Evolutionary conservation across 2,329 filamentous ascomycete genomes (phyloP).

Genomic region (Epichloe sylvatica): DNA sequence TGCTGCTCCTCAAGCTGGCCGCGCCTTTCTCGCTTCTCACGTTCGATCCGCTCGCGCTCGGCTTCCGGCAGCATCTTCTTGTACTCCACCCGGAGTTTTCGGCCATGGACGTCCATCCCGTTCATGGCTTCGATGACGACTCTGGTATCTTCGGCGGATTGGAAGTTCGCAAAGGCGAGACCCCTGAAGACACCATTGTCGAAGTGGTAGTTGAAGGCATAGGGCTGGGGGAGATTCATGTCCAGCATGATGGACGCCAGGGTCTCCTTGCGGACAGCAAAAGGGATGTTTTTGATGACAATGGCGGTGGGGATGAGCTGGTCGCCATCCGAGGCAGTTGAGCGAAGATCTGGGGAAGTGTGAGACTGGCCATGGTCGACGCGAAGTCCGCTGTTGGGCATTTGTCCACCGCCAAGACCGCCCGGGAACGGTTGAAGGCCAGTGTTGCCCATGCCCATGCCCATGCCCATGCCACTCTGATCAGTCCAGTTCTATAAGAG

Average conservation of each 20-base stretch:
- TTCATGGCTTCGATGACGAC: conserved; percentile 90
- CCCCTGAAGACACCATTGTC: conserved; percentile 95
- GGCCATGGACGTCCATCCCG: conserved; percentile 84
- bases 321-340: conserved; percentile 44
- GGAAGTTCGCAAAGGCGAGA: conserved; percentile 95
- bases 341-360: conserved; percentile 28
- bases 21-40: conserved; percentile 89
- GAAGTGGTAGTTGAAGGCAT: conserved; percentile 99
- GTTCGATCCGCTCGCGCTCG: conserved; percentile 87
- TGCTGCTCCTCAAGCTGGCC: conserved; percentile 97
- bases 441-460: conserved; percentile 28
- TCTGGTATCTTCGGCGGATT: conserved; percentile 84
- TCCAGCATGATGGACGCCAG: conserved; percentile 88
- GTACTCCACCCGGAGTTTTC: conserved; percentile 92
- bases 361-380: conserved; percentile 28
- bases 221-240: conserved; percentile 88
- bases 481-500: conserved; percentile 36
- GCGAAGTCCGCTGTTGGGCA: conserved; percentile 30
- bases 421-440: conserved; percentile 22
- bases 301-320: conserved; percentile 97
- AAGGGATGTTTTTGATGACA: conserved; percentile 98
- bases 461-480: conserved; percentile 28
- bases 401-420: conserved; percentile 21
- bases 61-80: conserved; percentile 98
- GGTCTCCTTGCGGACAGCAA: conserved; percentile 94